A percentile compares a stretch with the other conserved stretches of the same genome.
Conservation (phyloP, 805 yeast species). For the Grigorovia humatica region DNA sequence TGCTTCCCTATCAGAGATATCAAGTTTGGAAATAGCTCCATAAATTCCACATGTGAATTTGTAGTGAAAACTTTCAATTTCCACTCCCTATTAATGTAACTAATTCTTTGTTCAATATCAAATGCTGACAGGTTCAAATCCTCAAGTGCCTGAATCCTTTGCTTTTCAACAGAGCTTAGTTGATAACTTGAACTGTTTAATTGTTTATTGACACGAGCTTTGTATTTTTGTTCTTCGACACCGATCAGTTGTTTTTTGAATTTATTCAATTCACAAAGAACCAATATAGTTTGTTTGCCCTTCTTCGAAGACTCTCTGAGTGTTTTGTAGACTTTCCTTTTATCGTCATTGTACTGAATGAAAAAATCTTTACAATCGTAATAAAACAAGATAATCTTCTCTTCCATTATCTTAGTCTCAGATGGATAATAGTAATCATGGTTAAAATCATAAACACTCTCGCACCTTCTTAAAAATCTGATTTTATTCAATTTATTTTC, state of each 20-base stretch:
- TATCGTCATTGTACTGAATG: slow-evolving; percentile 23
- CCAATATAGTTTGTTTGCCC: slow-evolving; percentile 31
- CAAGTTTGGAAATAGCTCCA: slow-evolving; percentile 48
- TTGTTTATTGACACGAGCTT: slow-evolving; percentile 28
- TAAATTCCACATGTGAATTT: slow-evolving; percentile 33
- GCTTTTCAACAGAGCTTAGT: not conserved
- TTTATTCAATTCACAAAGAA: slow-evolving; percentile 41
- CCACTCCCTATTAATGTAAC: slow-evolving; percentile 37
- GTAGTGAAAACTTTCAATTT: slow-evolving; percentile 39
- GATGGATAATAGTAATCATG: slow-evolving; percentile 49
- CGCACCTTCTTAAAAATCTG: slow-evolving; percentile 41
- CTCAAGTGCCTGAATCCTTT: slow-evolving; percentile 7
- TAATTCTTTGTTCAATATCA: slow-evolving; percentile 33
- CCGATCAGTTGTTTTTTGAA: slow-evolving; percentile 35
- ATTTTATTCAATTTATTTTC: slow-evolving; percentile 23
- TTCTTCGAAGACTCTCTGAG: slow-evolving; percentile 17
- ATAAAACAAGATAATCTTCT: slow-evolving; percentile 35
- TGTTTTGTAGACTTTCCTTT: slow-evolving; percentile 16
- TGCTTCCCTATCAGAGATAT: slow-evolving; percentile 45
- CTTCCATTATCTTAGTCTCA: slow-evolving; percentile 32
- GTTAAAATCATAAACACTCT: slow-evolving; percentile 37
- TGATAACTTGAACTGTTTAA: slow-evolving; percentile 8
- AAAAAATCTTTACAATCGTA: slow-evolving; percentile 40
- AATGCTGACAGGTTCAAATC: slow-evolving; percentile 10
- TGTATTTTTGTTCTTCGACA: slow-evolving; percentile 37